These are phyloP conservation scores for Tulasnella sp. DNA, from an alignment of 768 basidiomycete species.

Conservation along the genomic window DNA sequence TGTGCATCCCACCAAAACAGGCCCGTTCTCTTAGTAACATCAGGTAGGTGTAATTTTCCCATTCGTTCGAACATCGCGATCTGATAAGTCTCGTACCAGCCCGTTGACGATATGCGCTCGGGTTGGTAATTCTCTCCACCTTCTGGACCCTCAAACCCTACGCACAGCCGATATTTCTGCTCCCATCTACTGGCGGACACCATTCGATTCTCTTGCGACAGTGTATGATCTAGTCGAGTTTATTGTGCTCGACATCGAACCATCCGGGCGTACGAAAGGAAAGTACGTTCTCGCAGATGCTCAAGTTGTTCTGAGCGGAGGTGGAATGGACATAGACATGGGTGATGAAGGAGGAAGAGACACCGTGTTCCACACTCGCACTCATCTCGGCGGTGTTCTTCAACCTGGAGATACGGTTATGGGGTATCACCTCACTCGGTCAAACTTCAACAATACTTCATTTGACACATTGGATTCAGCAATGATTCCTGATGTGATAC, in stretches of 20 bases:
- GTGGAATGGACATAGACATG: constrained; percentile 38
- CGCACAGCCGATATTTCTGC: constrained; percentile 69
- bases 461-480: constrained; percentile 50
- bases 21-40: constrained; percentile 81
- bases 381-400: constrained; percentile 84
- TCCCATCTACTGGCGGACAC: constrained; percentile 77
- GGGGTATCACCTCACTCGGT: constrained; percentile 76
- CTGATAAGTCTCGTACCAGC: constrained; percentile 21
- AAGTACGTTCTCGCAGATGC: constrained; percentile 78
- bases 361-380: constrained; percentile 89
- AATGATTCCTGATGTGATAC: constrained; percentile 78
- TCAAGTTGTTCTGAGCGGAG: constrained; percentile 67
- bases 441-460: constrained; percentile 87
- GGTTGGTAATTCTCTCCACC: constrained; percentile 81
- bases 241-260: constrained; percentile 87
- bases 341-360: constrained; percentile 52
- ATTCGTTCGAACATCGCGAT: background rate
- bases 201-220: constrained; percentile 73
- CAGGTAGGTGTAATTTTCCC: constrained; percentile 26
- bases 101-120: constrained; percentile 80
- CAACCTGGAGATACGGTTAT: constrained; percentile 91
- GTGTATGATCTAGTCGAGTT: constrained; percentile 86
- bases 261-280: constrained; percentile 54
- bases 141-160: constrained; percentile 80
- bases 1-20: constrained; percentile 73